Evolutionary conservation across 768 basidiomycete genomes (phyloP).

Genomic region (Suillus subalutaceus): DNA sequence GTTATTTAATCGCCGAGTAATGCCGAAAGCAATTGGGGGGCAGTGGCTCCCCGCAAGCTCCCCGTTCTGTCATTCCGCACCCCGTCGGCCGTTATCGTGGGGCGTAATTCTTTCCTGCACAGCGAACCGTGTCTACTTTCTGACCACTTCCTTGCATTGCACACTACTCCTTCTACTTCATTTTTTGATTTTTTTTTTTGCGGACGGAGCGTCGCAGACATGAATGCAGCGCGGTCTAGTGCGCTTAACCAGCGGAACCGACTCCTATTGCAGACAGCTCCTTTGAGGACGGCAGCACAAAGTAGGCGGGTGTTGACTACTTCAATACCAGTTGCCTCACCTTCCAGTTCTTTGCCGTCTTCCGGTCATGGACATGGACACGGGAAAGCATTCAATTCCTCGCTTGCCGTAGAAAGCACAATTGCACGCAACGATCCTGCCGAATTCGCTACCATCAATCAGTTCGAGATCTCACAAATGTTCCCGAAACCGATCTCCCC

Average conservation of each 20-base stretch:
- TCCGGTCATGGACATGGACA: constrained; percentile 1
- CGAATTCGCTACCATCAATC: neutral
- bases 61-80: neutral
- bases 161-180: neutral
- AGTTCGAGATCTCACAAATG: neutral
- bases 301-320: constrained; percentile 6
- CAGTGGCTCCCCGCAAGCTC: constrained; percentile 1
- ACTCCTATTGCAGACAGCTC: neutral
- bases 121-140: no score
- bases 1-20: constrained; percentile 8
- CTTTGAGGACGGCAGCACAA: neutral
- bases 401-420: constrained; percentile 3
- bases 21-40: neutral
- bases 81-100: neutral
- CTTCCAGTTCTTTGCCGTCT: constrained; percentile 3
- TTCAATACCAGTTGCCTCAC: constrained; percentile 5
- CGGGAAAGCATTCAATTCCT: constrained; percentile 7
- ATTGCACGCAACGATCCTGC: neutral
- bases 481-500: constrained; percentile 19
- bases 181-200: neutral
- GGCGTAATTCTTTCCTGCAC: neutral
- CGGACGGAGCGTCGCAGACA: neutral
- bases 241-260: neutral
- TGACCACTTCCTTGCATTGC: neutral
- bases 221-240: constrained; percentile 3